Conservation (phyloP, 352 stramenopile species). For the Phytophthora rubi region DNA sequence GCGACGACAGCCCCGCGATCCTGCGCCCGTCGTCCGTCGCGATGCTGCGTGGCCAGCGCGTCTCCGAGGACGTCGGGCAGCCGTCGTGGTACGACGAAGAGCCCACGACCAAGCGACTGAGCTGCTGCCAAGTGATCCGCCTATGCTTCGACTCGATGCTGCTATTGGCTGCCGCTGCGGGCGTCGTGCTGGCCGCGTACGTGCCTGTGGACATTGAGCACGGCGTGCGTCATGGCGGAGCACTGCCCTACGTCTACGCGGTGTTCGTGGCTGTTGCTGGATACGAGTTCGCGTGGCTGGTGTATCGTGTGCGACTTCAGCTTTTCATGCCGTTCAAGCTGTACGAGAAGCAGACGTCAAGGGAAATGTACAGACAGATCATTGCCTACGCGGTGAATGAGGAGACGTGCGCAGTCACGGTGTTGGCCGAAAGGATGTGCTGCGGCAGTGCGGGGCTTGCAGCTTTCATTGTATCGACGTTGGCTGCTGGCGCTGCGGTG, state of each 20-base stretch:
- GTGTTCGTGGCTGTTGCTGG: conserved; percentile 50
- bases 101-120: conserved; percentile 22
- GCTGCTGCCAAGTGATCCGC: conserved; percentile 35
- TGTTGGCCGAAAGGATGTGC: conserved; percentile 49
- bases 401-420: conserved; percentile 58
- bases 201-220: conserved; percentile 40
- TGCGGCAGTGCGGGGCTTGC: conserved; percentile 40
- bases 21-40: conserved; percentile 47
- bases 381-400: conserved; percentile 72
- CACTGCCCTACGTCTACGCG: conserved; percentile 59
- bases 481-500: conserved; percentile 20
- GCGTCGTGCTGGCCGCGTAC: conserved; percentile 42
- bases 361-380: conserved; percentile 74
- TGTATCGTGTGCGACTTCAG: conserved; percentile 58
- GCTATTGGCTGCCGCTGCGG: conserved; percentile 38
- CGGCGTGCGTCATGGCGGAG: conserved; percentile 25
- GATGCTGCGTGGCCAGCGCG: conserved; percentile 28
- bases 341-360: conserved; percentile 70
- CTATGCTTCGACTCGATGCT: conserved; percentile 44
- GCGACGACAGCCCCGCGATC: conserved; percentile 29
- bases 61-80: conserved; percentile 22
- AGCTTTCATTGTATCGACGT: conserved; percentile 16
- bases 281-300: conserved; percentile 69
- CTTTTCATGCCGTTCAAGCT: conserved; percentile 73
- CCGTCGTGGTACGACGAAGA: conserved; percentile 49